Percentiles rank a stretch among this genome's conserved stretches.
These are phyloP conservation scores for Saccharomyces uvarum DNA, from an alignment of 1,139 yeast species.

Conservation along the genomic window DNA sequence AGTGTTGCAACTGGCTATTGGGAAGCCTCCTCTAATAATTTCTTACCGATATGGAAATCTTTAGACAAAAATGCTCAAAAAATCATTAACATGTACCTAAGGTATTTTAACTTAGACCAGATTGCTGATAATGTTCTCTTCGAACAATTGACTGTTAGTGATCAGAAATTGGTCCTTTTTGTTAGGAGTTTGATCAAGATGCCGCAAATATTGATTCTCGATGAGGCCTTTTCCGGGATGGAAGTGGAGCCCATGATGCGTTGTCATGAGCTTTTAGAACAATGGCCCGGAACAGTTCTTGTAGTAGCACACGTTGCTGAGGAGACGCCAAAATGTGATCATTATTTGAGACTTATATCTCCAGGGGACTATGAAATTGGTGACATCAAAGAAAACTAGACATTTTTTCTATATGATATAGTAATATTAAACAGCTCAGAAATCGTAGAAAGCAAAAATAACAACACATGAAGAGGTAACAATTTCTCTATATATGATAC, in stretches of 20 bases:
- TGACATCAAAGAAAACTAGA: constrained; percentile 5
- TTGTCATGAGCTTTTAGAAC: constrained; percentile 59
- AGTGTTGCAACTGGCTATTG: constrained; percentile 69
- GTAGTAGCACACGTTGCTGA: constrained; percentile 67
- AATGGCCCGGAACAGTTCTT: constrained; percentile 62
- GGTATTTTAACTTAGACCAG: constrained; percentile 32
- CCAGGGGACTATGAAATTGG: constrained; percentile 33
- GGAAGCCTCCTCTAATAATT: constrained; percentile 50
- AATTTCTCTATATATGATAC: background rate
- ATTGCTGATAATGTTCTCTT: constrained; percentile 36
- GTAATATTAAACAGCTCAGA: background rate
- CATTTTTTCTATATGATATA: background rate
- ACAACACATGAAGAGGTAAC: background rate
- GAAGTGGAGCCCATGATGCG: constrained; percentile 54
- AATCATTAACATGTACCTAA: constrained; percentile 33
- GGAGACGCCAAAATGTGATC: constrained; percentile 54
- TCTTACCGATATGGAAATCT: constrained; percentile 35
- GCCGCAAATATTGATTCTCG: constrained; percentile 73
- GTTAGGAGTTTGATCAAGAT: constrained; percentile 66
- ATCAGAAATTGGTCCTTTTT: constrained; percentile 73
- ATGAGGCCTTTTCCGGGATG: constrained; percentile 93
- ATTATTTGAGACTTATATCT: constrained; percentile 37
- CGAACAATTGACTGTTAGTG: constrained; percentile 51
- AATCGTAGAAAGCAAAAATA: background rate
- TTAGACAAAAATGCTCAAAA: constrained; percentile 34